Evolutionary conservation across 768 basidiomycete genomes (phyloP).

Genomic region (Auriculariales sp.): DNA sequence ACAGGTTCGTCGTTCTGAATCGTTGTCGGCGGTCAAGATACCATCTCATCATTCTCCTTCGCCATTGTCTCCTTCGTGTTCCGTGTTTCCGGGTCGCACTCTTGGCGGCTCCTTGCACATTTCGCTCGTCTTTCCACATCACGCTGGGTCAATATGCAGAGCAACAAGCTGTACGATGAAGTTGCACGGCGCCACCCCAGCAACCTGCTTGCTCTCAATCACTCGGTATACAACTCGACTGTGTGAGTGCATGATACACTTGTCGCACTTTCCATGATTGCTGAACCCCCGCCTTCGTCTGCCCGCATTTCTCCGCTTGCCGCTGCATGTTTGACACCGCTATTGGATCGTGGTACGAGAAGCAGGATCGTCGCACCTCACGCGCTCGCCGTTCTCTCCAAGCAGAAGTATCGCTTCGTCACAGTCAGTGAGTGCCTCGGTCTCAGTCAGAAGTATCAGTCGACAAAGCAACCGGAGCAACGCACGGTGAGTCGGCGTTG

Average conservation of each 20-base stretch:
- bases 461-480: neutral
- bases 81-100: no score
- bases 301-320: slow-evolving; percentile 10
- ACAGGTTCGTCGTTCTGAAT: no score
- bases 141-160: no score
- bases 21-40: no score
- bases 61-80: no score
- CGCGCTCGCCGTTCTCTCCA: slow-evolving; percentile 10
- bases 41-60: no score
- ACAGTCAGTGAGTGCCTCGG: slow-evolving; percentile 15
- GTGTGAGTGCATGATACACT: slow-evolving; percentile 4
- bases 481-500: no score
- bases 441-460: neutral
- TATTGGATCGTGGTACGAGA: no score
- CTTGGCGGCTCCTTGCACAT: no score
- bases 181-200: slow-evolving; percentile 6
- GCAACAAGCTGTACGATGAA: slow-evolving; percentile 7
- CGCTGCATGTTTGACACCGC: no score
- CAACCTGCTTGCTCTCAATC: slow-evolving; percentile 12
- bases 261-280: neutral
- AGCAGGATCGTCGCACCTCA: slow-evolving; percentile 11
- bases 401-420: slow-evolving; percentile 12
- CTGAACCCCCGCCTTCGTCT: neutral
- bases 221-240: slow-evolving; percentile 13
- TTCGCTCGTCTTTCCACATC: no score